phyloP scores from a whole-genome alignment of 2,329 filamentous ascomycete genomes.

The Fusarium irregulare region DNA sequence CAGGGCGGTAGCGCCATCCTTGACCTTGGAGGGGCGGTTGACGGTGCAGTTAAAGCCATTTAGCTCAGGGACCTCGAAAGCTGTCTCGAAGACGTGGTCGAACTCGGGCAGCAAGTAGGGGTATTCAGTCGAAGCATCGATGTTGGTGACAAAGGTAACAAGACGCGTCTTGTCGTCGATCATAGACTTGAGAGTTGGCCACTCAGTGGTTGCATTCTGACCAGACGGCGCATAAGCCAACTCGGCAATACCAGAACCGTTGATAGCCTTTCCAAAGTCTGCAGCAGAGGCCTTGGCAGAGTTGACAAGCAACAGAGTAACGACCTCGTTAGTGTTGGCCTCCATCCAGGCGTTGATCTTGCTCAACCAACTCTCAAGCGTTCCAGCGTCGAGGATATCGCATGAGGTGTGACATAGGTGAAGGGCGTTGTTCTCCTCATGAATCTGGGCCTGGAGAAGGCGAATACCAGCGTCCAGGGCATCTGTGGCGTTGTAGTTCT shows the following conservation, averaged over 20 bases:
- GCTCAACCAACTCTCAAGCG: slow-evolving; percentile 71
- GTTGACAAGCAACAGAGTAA: slow-evolving; percentile 80
- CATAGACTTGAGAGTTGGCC: slow-evolving; percentile 79
- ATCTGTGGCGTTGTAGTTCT: slow-evolving; percentile 77
- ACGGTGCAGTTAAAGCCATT: slow-evolving; percentile 78
- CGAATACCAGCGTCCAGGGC: slow-evolving; percentile 79
- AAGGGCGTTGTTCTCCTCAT: slow-evolving; percentile 68
- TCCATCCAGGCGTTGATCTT: slow-evolving; percentile 77
- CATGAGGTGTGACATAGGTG: slow-evolving; percentile 79
- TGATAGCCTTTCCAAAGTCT: slow-evolving; percentile 66
- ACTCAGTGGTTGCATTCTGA: slow-evolving; percentile 58
- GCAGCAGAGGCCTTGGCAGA: slow-evolving; percentile 67
- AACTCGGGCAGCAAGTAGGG: slow-evolving; percentile 74
- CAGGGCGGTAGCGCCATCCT: slow-evolving; percentile 64
- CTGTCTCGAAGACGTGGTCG: slow-evolving; percentile 77
- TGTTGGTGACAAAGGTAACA: slow-evolving; percentile 74
- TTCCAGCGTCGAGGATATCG: slow-evolving; percentile 74
- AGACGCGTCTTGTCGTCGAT: slow-evolving; percentile 73
- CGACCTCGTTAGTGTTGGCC: slow-evolving; percentile 76
- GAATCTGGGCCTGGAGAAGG: slow-evolving; percentile 77
- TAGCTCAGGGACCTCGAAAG: slow-evolving; percentile 71
- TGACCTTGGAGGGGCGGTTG: slow-evolving; percentile 69
- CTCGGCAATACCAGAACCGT: slow-evolving; percentile 67
- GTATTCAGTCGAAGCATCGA: slow-evolving; percentile 54
- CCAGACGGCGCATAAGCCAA: slow-evolving; percentile 70